Evolutionary conservation across 1,284 basidiomycete genomes (phyloP).

Genomic region (Vanrija humicola): DNA sequence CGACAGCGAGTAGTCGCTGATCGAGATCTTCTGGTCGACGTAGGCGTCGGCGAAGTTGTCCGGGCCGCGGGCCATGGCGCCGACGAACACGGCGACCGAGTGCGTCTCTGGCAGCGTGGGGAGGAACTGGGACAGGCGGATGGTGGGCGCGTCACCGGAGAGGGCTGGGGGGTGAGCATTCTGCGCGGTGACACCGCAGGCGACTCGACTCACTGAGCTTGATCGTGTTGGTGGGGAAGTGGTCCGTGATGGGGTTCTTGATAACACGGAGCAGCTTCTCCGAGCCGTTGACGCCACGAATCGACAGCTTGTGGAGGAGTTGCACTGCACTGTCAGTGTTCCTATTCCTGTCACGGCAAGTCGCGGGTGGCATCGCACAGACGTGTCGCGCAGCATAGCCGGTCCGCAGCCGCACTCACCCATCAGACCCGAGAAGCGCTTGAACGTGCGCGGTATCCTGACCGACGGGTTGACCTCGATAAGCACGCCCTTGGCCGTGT

Average conservation of each 20-base stretch:
- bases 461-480: slow-evolving; percentile 99
- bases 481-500: slow-evolving; percentile 91
- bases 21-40: slow-evolving; percentile 97
- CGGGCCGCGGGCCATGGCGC: slow-evolving; percentile 91
- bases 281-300: slow-evolving; percentile 90
- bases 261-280: slow-evolving; percentile 97
- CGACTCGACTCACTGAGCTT: slow-evolving; percentile 72
- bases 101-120: slow-evolving; percentile 78
- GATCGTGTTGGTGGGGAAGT: slow-evolving; percentile 90
- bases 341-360: not conserved
- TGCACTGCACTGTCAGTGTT: slow-evolving; percentile 62
- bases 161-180: slow-evolving; percentile 58
- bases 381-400: not conserved
- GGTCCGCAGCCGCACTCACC: slow-evolving; percentile 56
- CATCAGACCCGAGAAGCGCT: slow-evolving; percentile 98
- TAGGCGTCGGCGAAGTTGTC: slow-evolving; percentile 93
- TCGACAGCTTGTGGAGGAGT: slow-evolving; percentile 91
- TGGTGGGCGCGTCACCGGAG: slow-evolving; percentile 83
- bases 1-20: slow-evolving; percentile 90
- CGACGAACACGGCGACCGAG: slow-evolving; percentile 90
- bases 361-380: not conserved
- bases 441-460: slow-evolving; percentile 95
- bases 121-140: slow-evolving; percentile 78
- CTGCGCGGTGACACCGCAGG: too few relatives aligned
- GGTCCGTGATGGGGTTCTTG: slow-evolving; percentile 96